Evolutionary conservation across 2,329 filamentous ascomycete genomes (phyloP), one percentile per base, ranked within the genome.

Genomic region (Colletotrichum spinosum): DNA sequence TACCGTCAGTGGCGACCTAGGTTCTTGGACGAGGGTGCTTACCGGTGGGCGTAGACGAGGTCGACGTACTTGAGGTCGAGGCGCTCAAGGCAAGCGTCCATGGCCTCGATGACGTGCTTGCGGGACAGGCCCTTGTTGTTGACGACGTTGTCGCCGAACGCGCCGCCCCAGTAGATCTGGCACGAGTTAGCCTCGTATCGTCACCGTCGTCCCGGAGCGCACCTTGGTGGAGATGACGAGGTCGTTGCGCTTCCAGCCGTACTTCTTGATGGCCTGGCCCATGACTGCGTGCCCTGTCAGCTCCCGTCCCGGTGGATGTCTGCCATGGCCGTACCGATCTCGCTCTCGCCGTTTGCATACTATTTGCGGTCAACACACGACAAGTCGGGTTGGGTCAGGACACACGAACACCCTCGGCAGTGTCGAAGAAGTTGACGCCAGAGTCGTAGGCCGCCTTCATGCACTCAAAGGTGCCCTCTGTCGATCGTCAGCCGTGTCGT

Each of bases 41-140:
- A 66, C 17, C 90, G 84, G 77, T 92, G 90, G 13, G 89, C 89
- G 72, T 90, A 91, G 70, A 92, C 82, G 48, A 92, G 79, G 72
- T 92, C 90, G 44, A 92, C 89, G 71, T 90, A 90, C 45, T 84
- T 79, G 51, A 89, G 80, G 34, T 79, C 78, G 15, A 89, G 78
- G 35, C 87, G 84, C 72, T 86, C 78, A 37, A 92, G 81, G 8
- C 85, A 86, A 37, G 81, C 80, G 55, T 87, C 82, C 68, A 88
- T 83, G 34, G 88, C 90, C 78, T 92, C 90, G 68, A 92, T 80
- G 58, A 92, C 81, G 76, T 92, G 90, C 76, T 92, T 92, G 59
- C 89, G 82, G 3, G 86, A 90, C 37, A 92, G 83, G 7, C 90
- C 90, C 62, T 82, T 81, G 76, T 91, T 91, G 79, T 92, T 92